Evolutionary conservation across 805 yeast genomes (phyloP).

Genomic region (Candida ovalis): DNA sequence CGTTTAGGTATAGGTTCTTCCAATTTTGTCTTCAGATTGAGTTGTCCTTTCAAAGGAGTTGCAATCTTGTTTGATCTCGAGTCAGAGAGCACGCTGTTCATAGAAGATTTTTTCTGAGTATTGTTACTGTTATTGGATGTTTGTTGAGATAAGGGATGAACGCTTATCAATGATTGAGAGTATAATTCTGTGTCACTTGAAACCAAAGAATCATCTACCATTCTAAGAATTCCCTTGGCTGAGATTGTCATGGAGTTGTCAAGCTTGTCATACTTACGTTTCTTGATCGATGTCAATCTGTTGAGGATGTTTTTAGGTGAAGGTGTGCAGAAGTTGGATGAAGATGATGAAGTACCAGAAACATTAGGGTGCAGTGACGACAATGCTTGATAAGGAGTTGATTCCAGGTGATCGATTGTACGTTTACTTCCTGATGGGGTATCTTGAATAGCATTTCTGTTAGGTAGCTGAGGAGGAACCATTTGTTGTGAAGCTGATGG

Average conservation of each 20-base stretch:
- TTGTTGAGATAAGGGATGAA: not conserved
- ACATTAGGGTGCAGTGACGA: conserved; percentile 6
- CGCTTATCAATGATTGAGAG: conserved; percentile 1
- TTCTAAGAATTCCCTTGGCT: conserved; percentile 33
- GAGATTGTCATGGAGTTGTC: conserved; percentile 36
- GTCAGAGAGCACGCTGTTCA: not conserved
- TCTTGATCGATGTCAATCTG: not conserved
- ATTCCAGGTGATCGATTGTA: conserved; percentile 12
- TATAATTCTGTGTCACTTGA: conserved; percentile 33
- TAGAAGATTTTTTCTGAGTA: not conserved
- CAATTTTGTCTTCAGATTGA: conserved; percentile 2
- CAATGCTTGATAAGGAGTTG: conserved; percentile 5
- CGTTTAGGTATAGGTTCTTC: not conserved
- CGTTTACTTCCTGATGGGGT: conserved; percentile 17
- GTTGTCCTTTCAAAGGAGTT: not conserved
- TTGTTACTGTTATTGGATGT: conserved; percentile 5
- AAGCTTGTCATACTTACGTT: conserved; percentile 25
- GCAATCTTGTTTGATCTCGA: not conserved
- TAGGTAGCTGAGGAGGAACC: conserved; percentile 1
- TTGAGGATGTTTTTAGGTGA: not conserved
- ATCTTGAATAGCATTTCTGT: conserved; percentile 1
- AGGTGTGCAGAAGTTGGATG: not conserved
- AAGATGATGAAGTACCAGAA: conserved; percentile 7
- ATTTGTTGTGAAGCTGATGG: not conserved
- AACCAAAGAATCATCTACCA: conserved; percentile 37